Conservation (phyloP, 805 yeast genomes). For the Nakazawaea anatomiae region DNA sequence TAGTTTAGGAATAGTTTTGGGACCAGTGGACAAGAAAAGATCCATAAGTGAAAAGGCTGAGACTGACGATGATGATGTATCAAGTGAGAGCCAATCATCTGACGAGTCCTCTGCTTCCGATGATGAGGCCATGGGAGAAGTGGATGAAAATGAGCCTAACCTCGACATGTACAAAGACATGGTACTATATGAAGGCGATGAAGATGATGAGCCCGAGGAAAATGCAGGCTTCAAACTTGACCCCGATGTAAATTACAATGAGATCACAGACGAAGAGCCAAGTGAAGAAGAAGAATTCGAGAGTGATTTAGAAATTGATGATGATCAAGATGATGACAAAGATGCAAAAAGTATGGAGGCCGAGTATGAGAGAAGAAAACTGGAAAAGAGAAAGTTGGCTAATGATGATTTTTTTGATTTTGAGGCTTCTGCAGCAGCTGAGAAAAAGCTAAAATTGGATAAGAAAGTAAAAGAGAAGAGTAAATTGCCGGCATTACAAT, state of each 20-base stretch:
- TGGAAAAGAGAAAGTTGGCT: slow-evolving; percentile 12
- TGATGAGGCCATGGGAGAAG: slow-evolving; percentile 16
- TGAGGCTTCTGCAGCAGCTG: slow-evolving; percentile 12
- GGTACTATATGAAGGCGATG: slow-evolving; percentile 34
- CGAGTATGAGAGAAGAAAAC: slow-evolving; percentile 5
- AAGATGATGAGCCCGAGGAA: slow-evolving; percentile 34
- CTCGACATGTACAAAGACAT: slow-evolving; percentile 12
- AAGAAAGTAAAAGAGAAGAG: slow-evolving; percentile 18
- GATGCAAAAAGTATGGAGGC: slow-evolving; percentile 1
- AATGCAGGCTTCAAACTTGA: slow-evolving; percentile 22
- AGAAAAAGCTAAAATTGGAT: slow-evolving; percentile 16
- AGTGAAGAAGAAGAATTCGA: slow-evolving; percentile 23
- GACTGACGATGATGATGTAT: slow-evolving; percentile 18
- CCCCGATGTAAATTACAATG: slow-evolving; percentile 42
- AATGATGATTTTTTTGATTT: slow-evolving; percentile 38
- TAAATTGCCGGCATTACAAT: slow-evolving; percentile 62
- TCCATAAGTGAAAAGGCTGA: slow-evolving; percentile 17
- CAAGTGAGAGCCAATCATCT: slow-evolving; percentile 1
- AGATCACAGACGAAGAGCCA: slow-evolving; percentile 63
- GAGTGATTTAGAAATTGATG: neutral
- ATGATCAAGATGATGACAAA: slow-evolving; percentile 15
- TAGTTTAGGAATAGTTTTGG: slow-evolving; percentile 21
- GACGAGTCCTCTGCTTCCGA: slow-evolving; percentile 1
- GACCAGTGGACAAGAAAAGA: slow-evolving; percentile 20
- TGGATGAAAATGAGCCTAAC: slow-evolving; percentile 14